Evolutionary conservation across 1,139 yeast species (phyloP).

Genomic region (Scheffersomyces quercinus): DNA sequence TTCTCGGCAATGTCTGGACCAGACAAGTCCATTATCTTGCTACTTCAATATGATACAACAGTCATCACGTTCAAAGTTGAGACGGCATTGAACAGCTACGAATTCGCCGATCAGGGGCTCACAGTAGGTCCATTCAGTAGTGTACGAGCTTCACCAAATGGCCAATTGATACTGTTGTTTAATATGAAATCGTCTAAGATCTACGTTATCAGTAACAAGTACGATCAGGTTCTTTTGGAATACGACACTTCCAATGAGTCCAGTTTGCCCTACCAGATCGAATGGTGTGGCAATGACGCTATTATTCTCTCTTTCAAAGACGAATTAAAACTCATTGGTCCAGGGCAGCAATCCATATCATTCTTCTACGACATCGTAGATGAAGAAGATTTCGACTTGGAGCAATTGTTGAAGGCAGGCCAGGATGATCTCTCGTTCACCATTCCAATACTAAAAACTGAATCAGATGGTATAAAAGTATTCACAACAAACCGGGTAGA

Average conservation of each 20-base stretch:
- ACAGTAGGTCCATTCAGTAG: slow-evolving; percentile 61
- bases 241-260: slow-evolving; percentile 43
- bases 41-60: slow-evolving; percentile 26
- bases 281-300: slow-evolving; percentile 90
- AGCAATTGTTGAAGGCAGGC: slow-evolving; percentile 15
- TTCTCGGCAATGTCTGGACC: slow-evolving; percentile 5
- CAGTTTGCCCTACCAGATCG: slow-evolving; percentile 44
- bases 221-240: slow-evolving; percentile 54
- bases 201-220: slow-evolving; percentile 53
- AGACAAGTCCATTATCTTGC: slow-evolving; percentile 3
- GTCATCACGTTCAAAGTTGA: slow-evolving; percentile 30
- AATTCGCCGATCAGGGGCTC: slow-evolving; percentile 34
- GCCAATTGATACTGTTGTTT: slow-evolving; percentile 59
- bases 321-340: slow-evolving; percentile 71
- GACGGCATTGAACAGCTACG: slow-evolving; percentile 21
- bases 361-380: slow-evolving; percentile 43
- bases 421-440: slow-evolving; percentile 29
- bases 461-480: slow-evolving; percentile 71
- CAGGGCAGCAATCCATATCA: slow-evolving; percentile 60
- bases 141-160: slow-evolving; percentile 60
- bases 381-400: slow-evolving; percentile 33
- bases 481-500: slow-evolving; percentile 61
- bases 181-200: slow-evolving; percentile 45
- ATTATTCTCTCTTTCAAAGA: slow-evolving; percentile 62
- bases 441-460: slow-evolving; percentile 47